Evolutionary conservation across 2,329 filamentous ascomycete genomes (phyloP), one percentile per base, ranked within the genome.

Genomic region (Neurospora sp.): DNA sequence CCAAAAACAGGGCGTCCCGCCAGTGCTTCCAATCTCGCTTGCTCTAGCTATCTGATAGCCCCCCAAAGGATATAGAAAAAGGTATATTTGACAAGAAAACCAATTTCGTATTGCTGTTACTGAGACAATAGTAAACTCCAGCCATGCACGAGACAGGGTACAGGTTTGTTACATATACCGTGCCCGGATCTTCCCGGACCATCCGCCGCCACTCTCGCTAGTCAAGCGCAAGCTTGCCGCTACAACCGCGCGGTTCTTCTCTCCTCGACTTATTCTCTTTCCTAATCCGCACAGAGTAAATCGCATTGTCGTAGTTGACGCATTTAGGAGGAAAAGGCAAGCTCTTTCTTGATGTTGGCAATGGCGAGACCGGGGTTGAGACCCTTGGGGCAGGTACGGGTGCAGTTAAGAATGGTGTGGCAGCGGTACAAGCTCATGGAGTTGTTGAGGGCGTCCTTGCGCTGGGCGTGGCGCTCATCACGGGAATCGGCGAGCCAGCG

Each of bases 321-420:
- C 33, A 69, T 33, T 77, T 80, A 85, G 41, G 87, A 82, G 70
- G 94, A 85, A 43, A 87, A 82, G 70, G 94, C 89, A 92, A 98
- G 91, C 84, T 90, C 88, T 91, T 97, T 97, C 92, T 98, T 98
- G 82, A 97, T 97, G 86, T 97, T 92, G 68, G 94, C 94, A 83
- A 99, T 97, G 19, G 96, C 96, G 80, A 92, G 86, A 74, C 92
- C 96, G 23, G 96, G 96, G 86, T 99, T 99, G 77, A 99, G 83
- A 66, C 96, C 96, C 92, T 99, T 99, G 79, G 96, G 96, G 83
- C 96, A 99, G 69, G 95, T 97, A 82, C 93, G 87, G 75, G 94
- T 95, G 89, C 95, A 99, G 88, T 99, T 99, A 77, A 99, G 89
- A 80, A 99, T 99, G 74, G 96, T 99, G 87, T 99, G 96, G 87